phyloP scores from a whole-genome alignment of 2,329 filamentous ascomycete species.

The Trichoderma sp. region DNA sequence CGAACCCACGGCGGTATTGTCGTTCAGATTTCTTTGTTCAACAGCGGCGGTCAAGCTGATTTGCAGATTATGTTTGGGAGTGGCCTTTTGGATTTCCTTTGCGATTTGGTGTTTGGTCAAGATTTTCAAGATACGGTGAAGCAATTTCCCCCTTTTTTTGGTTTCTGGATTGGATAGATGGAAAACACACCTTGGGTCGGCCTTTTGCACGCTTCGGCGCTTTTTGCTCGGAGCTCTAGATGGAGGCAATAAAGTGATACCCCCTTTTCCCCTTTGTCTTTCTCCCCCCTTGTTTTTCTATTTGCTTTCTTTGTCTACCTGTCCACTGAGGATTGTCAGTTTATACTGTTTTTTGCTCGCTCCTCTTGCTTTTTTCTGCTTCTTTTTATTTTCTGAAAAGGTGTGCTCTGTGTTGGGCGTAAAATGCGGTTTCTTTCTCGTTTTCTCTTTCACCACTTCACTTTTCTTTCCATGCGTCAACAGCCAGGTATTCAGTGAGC shows the following conservation, averaged over 20 bases:
- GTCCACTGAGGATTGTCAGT: too few relatives aligned
- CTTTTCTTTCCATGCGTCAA: neutral
- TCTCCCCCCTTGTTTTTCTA: neutral
- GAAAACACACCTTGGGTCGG: constrained; percentile 18
- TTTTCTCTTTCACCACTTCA: neutral
- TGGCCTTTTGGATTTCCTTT: neutral
- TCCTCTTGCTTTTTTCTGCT: neutral
- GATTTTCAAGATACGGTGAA: constrained; percentile 12
- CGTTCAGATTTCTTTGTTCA: neutral
- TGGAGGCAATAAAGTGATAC: constrained; percentile 27
- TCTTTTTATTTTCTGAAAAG: neutral
- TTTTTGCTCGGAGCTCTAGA: constrained; percentile 18
- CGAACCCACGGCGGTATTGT: neutral
- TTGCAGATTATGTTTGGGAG: constrained; percentile 5
- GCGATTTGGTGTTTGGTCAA: constrained; percentile 7
- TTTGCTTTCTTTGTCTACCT: neutral
- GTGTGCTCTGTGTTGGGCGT: neutral
- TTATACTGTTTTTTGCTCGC: too few relatives aligned
- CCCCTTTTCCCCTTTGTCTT: constrained; percentile 17
- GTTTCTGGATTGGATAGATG: constrained; percentile 12
- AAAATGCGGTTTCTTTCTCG: neutral
- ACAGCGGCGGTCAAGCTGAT: neutral
- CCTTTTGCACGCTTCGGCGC: constrained; percentile 15
- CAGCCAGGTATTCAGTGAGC: neutral
- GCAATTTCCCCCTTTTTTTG: neutral